Conservation (phyloP, 2,329 filamentous ascomycete species). For the Sporothrix brunneoviolacea region DNA sequence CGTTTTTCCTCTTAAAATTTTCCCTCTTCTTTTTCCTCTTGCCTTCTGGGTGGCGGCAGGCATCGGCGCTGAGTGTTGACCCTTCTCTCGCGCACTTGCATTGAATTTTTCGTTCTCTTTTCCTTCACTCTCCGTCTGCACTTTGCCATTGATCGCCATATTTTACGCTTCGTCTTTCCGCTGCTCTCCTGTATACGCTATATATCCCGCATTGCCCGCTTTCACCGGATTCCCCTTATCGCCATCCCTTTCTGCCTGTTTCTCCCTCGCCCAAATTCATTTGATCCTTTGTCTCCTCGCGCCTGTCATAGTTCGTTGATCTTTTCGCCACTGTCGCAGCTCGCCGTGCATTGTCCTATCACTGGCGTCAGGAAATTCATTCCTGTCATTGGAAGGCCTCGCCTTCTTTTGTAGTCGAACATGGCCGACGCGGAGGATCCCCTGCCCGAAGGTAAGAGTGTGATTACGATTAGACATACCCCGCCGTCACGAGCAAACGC, state of each 20-base stretch:
- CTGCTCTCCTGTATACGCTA: not conserved
- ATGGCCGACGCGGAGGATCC: slow-evolving; percentile 15
- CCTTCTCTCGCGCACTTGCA: no score
- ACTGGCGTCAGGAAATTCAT: no score
- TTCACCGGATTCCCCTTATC: not conserved
- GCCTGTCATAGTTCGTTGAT: no score
- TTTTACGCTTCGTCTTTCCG: not conserved
- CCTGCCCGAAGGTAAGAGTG: slow-evolving; percentile 15
- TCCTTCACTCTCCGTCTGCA: no score
- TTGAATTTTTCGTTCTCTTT: no score
- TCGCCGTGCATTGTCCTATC: no score
- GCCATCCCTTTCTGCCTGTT: not conserved
- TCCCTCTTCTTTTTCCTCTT: not conserved
- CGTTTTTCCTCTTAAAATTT: not conserved
- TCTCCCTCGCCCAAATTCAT: not conserved
- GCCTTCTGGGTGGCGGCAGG: not conserved
- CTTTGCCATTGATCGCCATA: no score
- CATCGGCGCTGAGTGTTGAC: not conserved
- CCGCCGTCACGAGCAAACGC: slow-evolving; percentile 1
- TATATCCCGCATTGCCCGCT: not conserved
- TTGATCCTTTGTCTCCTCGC: no score
- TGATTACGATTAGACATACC: slow-evolving; percentile 9
- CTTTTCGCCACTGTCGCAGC: not conserved
- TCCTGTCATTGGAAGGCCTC: not conserved
- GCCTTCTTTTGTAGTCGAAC: not conserved